Conservation (phyloP, 2,329 filamentous ascomycete species). For the Verruconis gallopava region DNA sequence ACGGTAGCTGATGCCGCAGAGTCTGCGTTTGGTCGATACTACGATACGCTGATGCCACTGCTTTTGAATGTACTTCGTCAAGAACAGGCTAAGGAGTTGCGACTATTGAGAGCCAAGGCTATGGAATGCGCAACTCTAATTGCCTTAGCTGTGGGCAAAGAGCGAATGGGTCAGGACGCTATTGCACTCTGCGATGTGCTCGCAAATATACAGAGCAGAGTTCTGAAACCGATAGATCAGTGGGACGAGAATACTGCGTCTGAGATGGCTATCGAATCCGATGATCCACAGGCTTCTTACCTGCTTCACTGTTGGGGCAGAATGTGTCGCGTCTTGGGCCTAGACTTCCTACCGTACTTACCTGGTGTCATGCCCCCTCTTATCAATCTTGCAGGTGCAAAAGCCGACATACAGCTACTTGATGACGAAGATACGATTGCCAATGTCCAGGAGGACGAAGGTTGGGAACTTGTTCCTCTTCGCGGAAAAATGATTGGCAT, state of each 20-base stretch:
- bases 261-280: slow-evolving; percentile 68
- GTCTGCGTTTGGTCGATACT: slow-evolving; percentile 88
- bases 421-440: slow-evolving; percentile 93
- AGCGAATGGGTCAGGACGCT: slow-evolving; percentile 78
- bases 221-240: background rate
- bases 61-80: slow-evolving; percentile 79
- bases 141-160: slow-evolving; percentile 85
- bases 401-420: slow-evolving; percentile 91
- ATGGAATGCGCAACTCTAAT: slow-evolving; percentile 99
- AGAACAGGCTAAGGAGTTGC: slow-evolving; percentile 87
- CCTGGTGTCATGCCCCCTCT: slow-evolving; percentile 89
- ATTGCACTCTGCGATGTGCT: slow-evolving; percentile 77
- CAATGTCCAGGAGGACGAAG: slow-evolving; percentile 84
- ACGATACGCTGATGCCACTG: slow-evolving; percentile 88
- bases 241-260: slow-evolving; percentile 7
- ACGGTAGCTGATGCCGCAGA: slow-evolving; percentile 98
- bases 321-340: slow-evolving; percentile 89
- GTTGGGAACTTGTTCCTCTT: slow-evolving; percentile 92
- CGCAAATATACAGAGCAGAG: slow-evolving; percentile 61
- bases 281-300: slow-evolving; percentile 94
- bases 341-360: slow-evolving; percentile 86
- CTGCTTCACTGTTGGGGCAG: slow-evolving; percentile 98
- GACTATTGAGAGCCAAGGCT: slow-evolving; percentile 83
- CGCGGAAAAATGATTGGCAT: slow-evolving; percentile 98
- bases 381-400: slow-evolving; percentile 79